Evolutionary conservation across 306 rosid genomes (phyloP), one percentile per base, ranked within the genome.

Genomic region (Glycine latifolia): DNA sequence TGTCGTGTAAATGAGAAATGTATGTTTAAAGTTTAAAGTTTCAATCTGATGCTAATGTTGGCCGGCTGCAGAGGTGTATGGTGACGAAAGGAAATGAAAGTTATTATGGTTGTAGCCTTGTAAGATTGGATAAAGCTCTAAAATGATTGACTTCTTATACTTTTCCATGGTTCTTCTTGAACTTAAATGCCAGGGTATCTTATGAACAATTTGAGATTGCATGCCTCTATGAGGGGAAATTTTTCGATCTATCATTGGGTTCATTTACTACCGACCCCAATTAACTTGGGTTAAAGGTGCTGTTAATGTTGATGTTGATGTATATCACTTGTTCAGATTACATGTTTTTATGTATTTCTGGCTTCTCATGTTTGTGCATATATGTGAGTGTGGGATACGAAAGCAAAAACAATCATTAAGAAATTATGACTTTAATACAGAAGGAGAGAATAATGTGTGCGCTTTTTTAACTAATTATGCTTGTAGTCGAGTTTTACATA

Each of bases 1-100:
- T 50, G 37, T 71, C 31, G 12, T 67, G 73, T 76, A 49, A 44
- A 66, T 79, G 65, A 79, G 70, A 65, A 80, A 75, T 81, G 77
- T 13, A 49, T 53, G 20, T 73, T 26, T 72, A 31, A 14, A 26
- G 31, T 65, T 72, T 43, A 33, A 46, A 71, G 43, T 73, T 72
- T 43, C 52, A 46, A 79, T 49, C 48, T 60, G 26, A 67, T 72
- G 31, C 71, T 72, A 31, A 14, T 66, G 8, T 70, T 12, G 62
- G 67, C 41, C 8, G 55, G 69, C 15, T 50, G 75, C 63, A 66
- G 56, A 84, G 82, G 33, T 4, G 77, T 60, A 76, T 60, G 62
- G 10, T 37, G 48, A 59, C 39, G 39, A 35, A 43, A 68, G 20
- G 56, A 60, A 55, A 54, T 26, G 33, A 54, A 61, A 48, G 10